Percentiles rank a stretch among this genome's conserved stretches.
phyloP scores from a whole-genome alignment of 1,284 basidiomycete species.

The Hemileia vastatrix region DNA sequence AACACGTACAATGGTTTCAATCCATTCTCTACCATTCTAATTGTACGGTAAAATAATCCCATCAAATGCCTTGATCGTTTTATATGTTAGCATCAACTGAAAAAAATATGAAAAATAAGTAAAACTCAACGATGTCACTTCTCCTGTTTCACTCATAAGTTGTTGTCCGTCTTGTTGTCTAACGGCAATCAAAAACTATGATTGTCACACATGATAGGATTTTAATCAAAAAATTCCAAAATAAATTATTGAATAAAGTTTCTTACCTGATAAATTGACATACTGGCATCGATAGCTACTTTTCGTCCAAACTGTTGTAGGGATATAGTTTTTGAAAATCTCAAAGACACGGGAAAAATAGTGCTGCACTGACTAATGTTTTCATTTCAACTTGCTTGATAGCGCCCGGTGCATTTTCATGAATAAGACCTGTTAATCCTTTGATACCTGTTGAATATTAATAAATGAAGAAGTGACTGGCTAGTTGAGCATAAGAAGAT shows the following conservation, averaged over 20 bases:
- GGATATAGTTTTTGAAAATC: not conserved
- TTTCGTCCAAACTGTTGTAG: conserved; percentile 68
- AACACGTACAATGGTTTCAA: conserved; percentile 98
- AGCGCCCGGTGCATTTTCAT: conserved; percentile 40
- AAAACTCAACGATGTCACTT: conserved; percentile 67
- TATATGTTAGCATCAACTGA: conserved; percentile 10
- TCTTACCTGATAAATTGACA: conserved; percentile 3
- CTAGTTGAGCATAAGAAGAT: no score
- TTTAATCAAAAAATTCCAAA: conserved; percentile 31
- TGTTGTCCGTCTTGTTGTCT: conserved; percentile 92
- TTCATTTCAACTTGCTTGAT: conserved; percentile 44
- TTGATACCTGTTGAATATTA: conserved; percentile 19
- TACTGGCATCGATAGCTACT: conserved; percentile 89
- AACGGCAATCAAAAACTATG: conserved; percentile 94
- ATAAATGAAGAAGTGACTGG: no score
- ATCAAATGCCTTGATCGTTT: conserved; percentile 65
- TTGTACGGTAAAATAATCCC: conserved; percentile 96
- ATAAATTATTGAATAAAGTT: not conserved
- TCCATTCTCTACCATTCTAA: conserved; percentile 97
- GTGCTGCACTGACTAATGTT: conserved; percentile 34
- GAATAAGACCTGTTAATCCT: conserved; percentile 42
- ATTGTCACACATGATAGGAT: conserved; percentile 45
- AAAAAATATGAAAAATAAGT: not conserved
- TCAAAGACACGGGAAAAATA: not conserved
- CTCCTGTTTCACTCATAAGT: conserved; percentile 90